Conservation (phyloP, 2,329 filamentous ascomycete species). For the Bipolaris victoriae region DNA sequence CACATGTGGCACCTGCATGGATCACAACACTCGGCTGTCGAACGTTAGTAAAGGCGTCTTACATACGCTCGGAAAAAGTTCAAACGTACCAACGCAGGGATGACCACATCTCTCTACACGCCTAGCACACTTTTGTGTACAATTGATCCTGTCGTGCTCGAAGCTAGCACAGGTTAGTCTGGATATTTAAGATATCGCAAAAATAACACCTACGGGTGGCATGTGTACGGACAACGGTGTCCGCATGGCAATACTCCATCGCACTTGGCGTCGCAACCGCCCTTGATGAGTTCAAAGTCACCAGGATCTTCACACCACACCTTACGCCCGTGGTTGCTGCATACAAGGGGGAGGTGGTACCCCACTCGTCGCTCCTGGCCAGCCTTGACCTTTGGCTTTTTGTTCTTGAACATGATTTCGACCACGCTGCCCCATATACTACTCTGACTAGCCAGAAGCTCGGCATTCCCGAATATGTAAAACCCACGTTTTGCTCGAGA, state of each 20-base stretch:
- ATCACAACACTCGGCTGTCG: constrained; percentile 34
- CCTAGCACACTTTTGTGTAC: constrained; percentile 38
- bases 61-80: not conserved
- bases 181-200: not conserved
- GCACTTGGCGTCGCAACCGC: constrained; percentile 40
- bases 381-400: constrained; percentile 42
- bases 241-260: constrained; percentile 39
- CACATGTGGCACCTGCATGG: constrained; percentile 39
- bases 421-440: constrained; percentile 60
- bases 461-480: constrained; percentile 81
- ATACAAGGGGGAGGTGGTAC: constrained; percentile 66
- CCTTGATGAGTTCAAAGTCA: constrained; percentile 41
- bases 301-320: constrained; percentile 55
- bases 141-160: constrained; percentile 38
- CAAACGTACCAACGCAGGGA: constrained; percentile 29
- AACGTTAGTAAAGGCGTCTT: constrained; percentile 1
- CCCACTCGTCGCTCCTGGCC: constrained; percentile 51
- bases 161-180: constrained; percentile 25
- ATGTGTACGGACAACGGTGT: constrained; percentile 42
- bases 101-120: constrained; percentile 36
- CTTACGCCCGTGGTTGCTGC: constrained; percentile 62
- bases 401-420: constrained; percentile 52
- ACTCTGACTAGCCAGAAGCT: constrained; percentile 57
- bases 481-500: constrained; percentile 78
- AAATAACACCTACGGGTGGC: constrained; percentile 37